phyloP scores from a whole-genome alignment of 345 rosid species.

The Dipteronia dyeriana region DNA sequence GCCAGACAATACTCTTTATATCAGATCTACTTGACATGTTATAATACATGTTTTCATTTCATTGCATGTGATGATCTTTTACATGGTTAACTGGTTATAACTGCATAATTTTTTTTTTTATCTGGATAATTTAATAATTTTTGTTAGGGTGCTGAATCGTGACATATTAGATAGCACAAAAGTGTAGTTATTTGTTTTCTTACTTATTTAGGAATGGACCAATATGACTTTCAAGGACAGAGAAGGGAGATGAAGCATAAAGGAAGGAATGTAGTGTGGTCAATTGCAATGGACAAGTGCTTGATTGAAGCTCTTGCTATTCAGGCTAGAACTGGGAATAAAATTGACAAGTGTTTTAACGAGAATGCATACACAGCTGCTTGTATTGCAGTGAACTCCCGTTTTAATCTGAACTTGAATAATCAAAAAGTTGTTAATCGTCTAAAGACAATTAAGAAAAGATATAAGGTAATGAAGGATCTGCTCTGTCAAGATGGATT shows the following conservation, averaged over 20 bases:
- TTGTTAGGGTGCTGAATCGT: background rate
- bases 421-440: slow-evolving; percentile 84
- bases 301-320: slow-evolving; percentile 80
- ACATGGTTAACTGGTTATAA: background rate
- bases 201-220: slow-evolving; percentile 60
- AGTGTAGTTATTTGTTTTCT: slow-evolving; percentile 9
- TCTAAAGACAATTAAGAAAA: slow-evolving; percentile 85
- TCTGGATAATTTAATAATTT: background rate
- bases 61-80: background rate
- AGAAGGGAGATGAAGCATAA: slow-evolving; percentile 74
- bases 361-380: slow-evolving; percentile 82
- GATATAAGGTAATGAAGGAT: slow-evolving; percentile 75
- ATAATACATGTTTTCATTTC: background rate
- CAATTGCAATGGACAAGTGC: slow-evolving; percentile 86
- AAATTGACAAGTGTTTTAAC: slow-evolving; percentile 76
- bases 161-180: background rate
- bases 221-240: slow-evolving; percentile 53
- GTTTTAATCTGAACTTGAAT: slow-evolving; percentile 68
- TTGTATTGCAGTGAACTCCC: slow-evolving; percentile 70
- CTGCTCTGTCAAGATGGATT: slow-evolving; percentile 78
- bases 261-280: slow-evolving; percentile 92
- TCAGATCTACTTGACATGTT: background rate
- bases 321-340: slow-evolving; percentile 82
- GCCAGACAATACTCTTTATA: background rate
- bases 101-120: background rate